Conservation (phyloP, 2,329 filamentous ascomycete species). For the Ceratocystis cacaofunesta region DNA sequence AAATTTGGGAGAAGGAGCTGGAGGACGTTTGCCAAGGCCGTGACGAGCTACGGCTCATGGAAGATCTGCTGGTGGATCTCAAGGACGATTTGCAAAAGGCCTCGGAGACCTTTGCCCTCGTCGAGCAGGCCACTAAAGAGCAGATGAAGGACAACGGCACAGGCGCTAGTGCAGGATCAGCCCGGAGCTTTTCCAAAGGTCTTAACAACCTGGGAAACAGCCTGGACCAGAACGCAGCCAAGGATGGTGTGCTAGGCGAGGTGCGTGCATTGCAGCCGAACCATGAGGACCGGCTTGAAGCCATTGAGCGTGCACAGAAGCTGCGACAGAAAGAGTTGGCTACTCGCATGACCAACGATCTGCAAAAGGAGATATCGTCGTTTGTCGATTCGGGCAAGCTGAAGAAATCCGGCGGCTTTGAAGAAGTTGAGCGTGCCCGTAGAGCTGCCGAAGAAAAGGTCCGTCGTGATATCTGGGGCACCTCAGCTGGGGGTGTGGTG, state of each 20-base stretch:
- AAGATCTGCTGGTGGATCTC: conserved; percentile 83
- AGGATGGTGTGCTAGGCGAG: conserved; percentile 83
- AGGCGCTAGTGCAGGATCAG: conserved; percentile 34
- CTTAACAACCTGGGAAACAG: conserved; percentile 38
- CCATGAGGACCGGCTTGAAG: conserved; percentile 81
- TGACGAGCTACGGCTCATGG: conserved; percentile 88
- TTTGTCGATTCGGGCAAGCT: conserved; percentile 85
- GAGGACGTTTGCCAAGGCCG: conserved; percentile 92
- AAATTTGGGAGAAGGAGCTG: conserved; percentile 97
- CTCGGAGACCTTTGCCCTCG: conserved; percentile 78
- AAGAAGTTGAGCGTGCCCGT: conserved; percentile 77
- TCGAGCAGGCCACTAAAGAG: conserved; percentile 96
- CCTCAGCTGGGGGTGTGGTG: conserved; percentile 31
- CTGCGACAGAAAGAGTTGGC: conserved; percentile 78
- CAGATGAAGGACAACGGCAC: conserved; percentile 66
- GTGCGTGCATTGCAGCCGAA: conserved; percentile 88
- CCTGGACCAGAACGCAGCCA: conserved; percentile 62
- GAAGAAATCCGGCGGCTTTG: conserved; percentile 90
- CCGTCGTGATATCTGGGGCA: conserved; percentile 60
- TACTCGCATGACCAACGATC: conserved; percentile 54
- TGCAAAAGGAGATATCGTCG: conserved; percentile 68
- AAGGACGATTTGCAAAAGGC: conserved; percentile 93
- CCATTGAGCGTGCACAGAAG: conserved; percentile 94
- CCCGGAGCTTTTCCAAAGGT: conserved; percentile 41
- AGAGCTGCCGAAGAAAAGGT: conserved; percentile 77